phyloP scores from a whole-genome alignment of 2,329 filamentous ascomycete species.

The Amesomyces nigricolor region DNA sequence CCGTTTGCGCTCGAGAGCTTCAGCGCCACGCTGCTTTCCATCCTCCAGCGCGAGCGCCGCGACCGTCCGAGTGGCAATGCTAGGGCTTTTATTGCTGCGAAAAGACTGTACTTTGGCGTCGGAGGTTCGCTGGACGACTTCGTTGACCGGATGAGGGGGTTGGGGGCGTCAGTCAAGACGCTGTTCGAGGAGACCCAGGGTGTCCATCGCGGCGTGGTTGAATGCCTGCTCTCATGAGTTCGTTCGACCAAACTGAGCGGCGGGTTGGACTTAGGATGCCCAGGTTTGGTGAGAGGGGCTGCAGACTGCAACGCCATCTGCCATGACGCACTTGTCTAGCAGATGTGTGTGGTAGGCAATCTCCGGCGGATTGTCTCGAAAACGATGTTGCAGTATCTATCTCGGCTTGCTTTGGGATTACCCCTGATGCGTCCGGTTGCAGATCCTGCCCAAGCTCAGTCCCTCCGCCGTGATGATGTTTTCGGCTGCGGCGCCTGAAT shows the following conservation, averaged over 20 bases:
- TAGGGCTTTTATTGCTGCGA: slow-evolving; percentile 65
- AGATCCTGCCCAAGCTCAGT: slow-evolving; percentile 8
- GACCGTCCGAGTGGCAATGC: slow-evolving; percentile 39
- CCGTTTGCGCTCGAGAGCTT: slow-evolving; percentile 65
- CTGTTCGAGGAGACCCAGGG: slow-evolving; percentile 56
- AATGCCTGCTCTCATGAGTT: slow-evolving; percentile 37
- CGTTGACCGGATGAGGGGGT: slow-evolving; percentile 44
- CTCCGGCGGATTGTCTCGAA: not conserved
- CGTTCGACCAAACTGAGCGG: too few relatives aligned
- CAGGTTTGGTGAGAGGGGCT: not conserved
- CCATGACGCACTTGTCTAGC: not conserved
- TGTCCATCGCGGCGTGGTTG: slow-evolving; percentile 56
- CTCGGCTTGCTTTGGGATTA: slow-evolving; percentile 8
- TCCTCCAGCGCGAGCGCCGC: slow-evolving; percentile 46
- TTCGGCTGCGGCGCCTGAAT: slow-evolving; percentile 7
- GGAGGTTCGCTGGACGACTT: slow-evolving; percentile 78
- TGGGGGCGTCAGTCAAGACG: slow-evolving; percentile 44
- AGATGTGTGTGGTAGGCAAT: not conserved
- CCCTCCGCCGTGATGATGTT: slow-evolving; percentile 19
- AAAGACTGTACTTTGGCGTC: slow-evolving; percentile 78
- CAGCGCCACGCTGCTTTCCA: slow-evolving; percentile 56
- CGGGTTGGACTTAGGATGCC: too few relatives aligned
- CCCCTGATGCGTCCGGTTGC: slow-evolving; percentile 10
- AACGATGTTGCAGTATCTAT: slow-evolving; percentile 17
- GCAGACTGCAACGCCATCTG: not conserved